These are phyloP conservation scores for Aspergillus coremiiformis DNA, from an alignment of 495 filamentous ascomycete genomes.

Conservation along the genomic window DNA sequence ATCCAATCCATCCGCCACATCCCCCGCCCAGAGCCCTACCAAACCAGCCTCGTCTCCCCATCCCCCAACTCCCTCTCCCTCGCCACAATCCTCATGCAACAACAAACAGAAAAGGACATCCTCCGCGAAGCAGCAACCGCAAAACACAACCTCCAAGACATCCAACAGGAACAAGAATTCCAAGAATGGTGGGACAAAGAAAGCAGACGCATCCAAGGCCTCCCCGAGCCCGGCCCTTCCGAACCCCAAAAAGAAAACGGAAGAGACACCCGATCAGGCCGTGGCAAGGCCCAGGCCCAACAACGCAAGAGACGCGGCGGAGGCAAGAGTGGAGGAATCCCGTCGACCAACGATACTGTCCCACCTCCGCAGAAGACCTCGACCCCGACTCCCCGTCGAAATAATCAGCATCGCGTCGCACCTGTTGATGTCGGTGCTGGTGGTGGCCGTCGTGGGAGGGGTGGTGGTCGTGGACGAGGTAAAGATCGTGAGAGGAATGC, in stretches of 20 bases:
- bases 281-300: conserved; percentile 11
- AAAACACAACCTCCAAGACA: conserved; percentile 82
- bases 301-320: conserved; percentile 22
- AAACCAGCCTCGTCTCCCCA: conserved; percentile 31
- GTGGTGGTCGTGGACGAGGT: conserved; percentile 4
- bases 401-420: conserved; percentile 6
- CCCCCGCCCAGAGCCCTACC: conserved; percentile 34
- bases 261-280: conserved; percentile 11
- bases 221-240: conserved; percentile 47
- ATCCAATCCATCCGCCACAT: conserved; percentile 46
- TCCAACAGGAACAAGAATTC: conserved; percentile 93
- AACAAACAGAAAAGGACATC: conserved; percentile 75
- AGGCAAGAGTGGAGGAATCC: background rate
- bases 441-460: conserved; percentile 9
- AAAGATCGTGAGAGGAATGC: background rate
- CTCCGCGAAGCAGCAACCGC: conserved; percentile 71
- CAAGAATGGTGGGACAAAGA: conserved; percentile 98
- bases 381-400: conserved; percentile 1
- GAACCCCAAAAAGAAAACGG: conserved; percentile 8
- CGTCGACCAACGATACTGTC: conserved; percentile 4
- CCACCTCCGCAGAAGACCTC: background rate
- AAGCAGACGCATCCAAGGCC: conserved; percentile 59
- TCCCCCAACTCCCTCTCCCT: conserved; percentile 62
- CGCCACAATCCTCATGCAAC: conserved; percentile 81
- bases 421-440: background rate